Evolutionary conservation across 768 basidiomycete species (phyloP).

Genomic region (Panus rudis): DNA sequence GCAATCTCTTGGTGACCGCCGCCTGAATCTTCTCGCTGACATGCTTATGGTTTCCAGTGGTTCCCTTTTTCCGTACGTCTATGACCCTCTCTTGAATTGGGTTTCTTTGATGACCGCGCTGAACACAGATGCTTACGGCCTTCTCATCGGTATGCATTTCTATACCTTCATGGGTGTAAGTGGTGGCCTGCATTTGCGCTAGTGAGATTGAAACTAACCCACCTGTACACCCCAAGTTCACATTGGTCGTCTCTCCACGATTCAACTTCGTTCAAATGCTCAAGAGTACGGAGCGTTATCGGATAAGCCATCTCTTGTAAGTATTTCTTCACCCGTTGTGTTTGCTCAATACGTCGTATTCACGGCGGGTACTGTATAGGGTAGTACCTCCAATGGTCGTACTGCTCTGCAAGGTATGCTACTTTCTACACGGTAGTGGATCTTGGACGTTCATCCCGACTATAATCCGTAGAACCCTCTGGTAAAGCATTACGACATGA

Average conservation of each 20-base stretch:
- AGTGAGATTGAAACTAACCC: too few species aligned
- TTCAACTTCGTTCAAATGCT: slow-evolving; percentile 28
- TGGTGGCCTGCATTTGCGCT: background rate
- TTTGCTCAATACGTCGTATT: background rate
- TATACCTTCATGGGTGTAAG: slow-evolving; percentile 21
- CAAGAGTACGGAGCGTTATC: slow-evolving; percentile 25
- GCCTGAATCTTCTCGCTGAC: background rate
- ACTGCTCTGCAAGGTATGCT: slow-evolving; percentile 23
- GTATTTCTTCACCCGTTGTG: slow-evolving; percentile 1
- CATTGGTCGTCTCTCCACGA: slow-evolving; percentile 25
- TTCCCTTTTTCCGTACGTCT: slow-evolving; percentile 24
- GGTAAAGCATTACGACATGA: slow-evolving; percentile 24
- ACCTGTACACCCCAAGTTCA: slow-evolving; percentile 14
- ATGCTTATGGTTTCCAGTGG: slow-evolving; percentile 12
- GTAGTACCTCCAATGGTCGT: slow-evolving; percentile 25
- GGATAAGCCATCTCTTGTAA: slow-evolving; percentile 27
- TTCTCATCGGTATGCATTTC: slow-evolving; percentile 24
- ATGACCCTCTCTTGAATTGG: too few species aligned
- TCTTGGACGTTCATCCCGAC: slow-evolving; percentile 8
- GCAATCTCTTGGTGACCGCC: background rate
- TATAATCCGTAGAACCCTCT: slow-evolving; percentile 22
- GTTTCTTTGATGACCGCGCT: background rate
- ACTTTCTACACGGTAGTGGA: background rate
- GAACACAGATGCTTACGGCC: slow-evolving; percentile 39
- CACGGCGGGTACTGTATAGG: slow-evolving; percentile 4